Evolutionary conservation across 1,284 basidiomycete species (phyloP), one percentile per base, ranked within the genome.

Genomic region (Gomphus sp.): DNA sequence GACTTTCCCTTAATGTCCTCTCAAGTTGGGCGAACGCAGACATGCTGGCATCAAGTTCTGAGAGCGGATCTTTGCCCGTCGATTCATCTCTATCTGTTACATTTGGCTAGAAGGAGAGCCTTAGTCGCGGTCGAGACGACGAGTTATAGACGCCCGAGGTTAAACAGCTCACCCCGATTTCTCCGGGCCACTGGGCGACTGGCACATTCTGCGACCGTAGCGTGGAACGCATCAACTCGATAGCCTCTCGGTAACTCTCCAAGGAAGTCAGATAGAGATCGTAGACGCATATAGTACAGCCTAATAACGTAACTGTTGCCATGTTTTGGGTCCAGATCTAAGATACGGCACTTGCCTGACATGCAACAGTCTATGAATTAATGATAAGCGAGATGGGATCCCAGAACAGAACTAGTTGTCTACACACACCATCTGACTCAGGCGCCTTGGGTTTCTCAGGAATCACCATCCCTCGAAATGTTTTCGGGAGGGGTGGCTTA

Each of bases 201-300:
- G 85, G 80, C 41, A 91, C 75, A 47, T 72, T 69, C 52, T 78
- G 70, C 0, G 71, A 67, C 2, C 65, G 57, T 8, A 94, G 79
- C 4, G 79, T 74, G 3, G 69, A 62, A 12, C 80, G 80, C 2
- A 93, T 72, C 0, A 73, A 65, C 1, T 67, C 66, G 1, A 93
- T 64, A 0, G 83, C 76, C 7, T 77, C 72, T 37, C 79, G 78
- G 71, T 92, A 92, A 11, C 76, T 76, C n/a, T 77, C 74, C 3
- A 91, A 70, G 0, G 88, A 82, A 53, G 93, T 91, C 57, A 87
- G 82, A 70, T 94, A 92, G 31, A 94, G 72, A 64, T 93, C 91
- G 69, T 94, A 89, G 7, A 94, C 89, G 70, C 93, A 95, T 39
- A 93, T 74, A 0, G 91, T 89, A 66, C 93, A 95, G 34, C 91